Base-by-base conservation (phyloP, 2,329 filamentous ascomycete species). In the Aspergillus sojae region DNA sequence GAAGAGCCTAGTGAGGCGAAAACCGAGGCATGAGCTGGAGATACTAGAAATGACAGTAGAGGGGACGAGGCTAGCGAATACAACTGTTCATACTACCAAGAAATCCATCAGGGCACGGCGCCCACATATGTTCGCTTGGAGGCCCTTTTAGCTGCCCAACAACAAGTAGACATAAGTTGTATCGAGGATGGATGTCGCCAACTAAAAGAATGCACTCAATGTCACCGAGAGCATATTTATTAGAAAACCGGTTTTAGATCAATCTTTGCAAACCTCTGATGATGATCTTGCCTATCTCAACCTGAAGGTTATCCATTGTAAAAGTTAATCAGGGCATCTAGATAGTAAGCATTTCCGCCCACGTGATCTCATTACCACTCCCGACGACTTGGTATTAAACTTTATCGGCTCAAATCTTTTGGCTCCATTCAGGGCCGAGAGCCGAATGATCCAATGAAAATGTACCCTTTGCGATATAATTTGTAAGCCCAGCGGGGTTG, bases 1-100 rank as follows among this genome's bases (percentile, higher is more conserved):
- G 67, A 66, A 30, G 62, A 57, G n/a, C 23, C 50, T 30, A 54
- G 5, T 16, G 50, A 36, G 39, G 48, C 55, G 58, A 74, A 64
- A 82, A 48, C 54, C 10, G 65, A 61, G 19, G 62, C 67, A 12
- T 67, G 61, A 68, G 50, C 30, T 3, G 32, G 2, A 23, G 26
- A 55, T 39, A 16, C 34, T 32, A 39, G 30, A 39, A 23, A 55
- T 16, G 12, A 16, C 7, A n/a, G 16, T 52, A 21, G 28, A 32
- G 28, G n/a, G 46, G 28, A 19, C 2, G 23, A 28, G 23, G 7
- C 30, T 52, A 52, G 48, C 30, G 28, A 32, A 52, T 32, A 52
- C 28, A 10, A 32, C 28, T 5, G 2, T 52, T 32, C 16, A 52
- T 52, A 19, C 9, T n/a, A 32, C 10, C 26, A 19, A 19, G 6